A percentile compares a stretch with the other conserved stretches of the same genome.
Evolutionary conservation across 1,139 yeast genomes (phyloP).

Genomic region (Hemisphaericaspora xylanilytica): DNA sequence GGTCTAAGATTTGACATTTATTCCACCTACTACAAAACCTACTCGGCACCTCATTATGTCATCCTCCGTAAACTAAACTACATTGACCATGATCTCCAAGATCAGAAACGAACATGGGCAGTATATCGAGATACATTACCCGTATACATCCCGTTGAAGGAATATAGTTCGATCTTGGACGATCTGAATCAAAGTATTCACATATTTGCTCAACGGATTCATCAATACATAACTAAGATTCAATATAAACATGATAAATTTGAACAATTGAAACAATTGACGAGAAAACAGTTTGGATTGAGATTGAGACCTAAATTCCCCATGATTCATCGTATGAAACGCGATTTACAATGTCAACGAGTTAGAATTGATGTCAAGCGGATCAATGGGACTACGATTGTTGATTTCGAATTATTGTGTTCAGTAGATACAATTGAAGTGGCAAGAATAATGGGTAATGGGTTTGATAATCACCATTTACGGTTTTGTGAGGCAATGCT

Average conservation of each 20-base stretch:
- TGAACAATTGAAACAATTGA: slow-evolving; percentile 17
- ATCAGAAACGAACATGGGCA: slow-evolving; percentile 23
- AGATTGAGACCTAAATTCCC: slow-evolving; percentile 4
- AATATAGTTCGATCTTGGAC: slow-evolving; percentile 6
- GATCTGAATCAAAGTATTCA: slow-evolving; percentile 3
- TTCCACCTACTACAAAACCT: slow-evolving; percentile 20
- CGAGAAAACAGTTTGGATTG: slow-evolving; percentile 13
- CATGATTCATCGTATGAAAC: slow-evolving; percentile 16
- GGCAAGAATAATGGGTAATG: slow-evolving; percentile 10
- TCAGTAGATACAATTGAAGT: slow-evolving; percentile 17
- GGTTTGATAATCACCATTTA: slow-evolving; percentile 7
- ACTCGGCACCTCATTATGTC: slow-evolving; percentile 37
- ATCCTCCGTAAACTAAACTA: slow-evolving; percentile 25
- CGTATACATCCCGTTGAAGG: slow-evolving; percentile 23
- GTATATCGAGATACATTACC: slow-evolving; percentile 40
- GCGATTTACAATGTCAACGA: slow-evolving; percentile 28
- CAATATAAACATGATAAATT: slow-evolving; percentile 35
- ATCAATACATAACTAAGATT: slow-evolving; percentile 17
- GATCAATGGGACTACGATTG: slow-evolving; percentile 1
- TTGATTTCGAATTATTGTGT: slow-evolving; percentile 21
- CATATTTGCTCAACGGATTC: slow-evolving; percentile 8
- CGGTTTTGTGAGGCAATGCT: slow-evolving; percentile 18
- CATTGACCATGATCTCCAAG: slow-evolving; percentile 13
- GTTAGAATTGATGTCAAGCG: slow-evolving; percentile 14
- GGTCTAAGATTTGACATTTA: slow-evolving; percentile 41